phyloP scores from a whole-genome alignment of 768 basidiomycete species.

The Hygrophorus pudorinus region DNA sequence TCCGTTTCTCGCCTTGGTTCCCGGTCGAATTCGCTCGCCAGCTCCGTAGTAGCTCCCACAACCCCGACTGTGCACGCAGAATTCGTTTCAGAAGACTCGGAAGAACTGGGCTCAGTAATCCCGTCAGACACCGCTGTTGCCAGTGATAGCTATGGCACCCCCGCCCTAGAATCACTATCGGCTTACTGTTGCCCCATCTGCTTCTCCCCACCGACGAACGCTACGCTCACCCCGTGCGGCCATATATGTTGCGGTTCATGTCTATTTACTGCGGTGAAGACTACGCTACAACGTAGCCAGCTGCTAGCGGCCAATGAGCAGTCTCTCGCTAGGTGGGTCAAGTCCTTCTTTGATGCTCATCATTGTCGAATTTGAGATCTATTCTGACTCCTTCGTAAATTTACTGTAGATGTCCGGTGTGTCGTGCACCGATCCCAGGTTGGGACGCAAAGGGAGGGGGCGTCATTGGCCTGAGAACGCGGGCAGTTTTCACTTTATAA shows the following conservation, averaged over 20 bases:
- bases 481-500: conserved; percentile 32
- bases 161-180: conserved; percentile 26
- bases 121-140: no score
- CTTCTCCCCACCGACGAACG: conserved; percentile 64
- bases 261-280: conserved; percentile 63
- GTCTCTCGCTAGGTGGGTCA: no score
- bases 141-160: no score
- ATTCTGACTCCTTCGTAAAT: no score
- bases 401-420: conserved; percentile 51
- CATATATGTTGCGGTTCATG: conserved; percentile 73
- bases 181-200: conserved; percentile 76
- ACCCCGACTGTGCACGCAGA: no score
- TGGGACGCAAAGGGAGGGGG: conserved; percentile 69
- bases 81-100: no score
- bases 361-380: no score
- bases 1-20: no score
- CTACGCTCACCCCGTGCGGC: conserved; percentile 72
- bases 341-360: no score
- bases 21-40: no score
- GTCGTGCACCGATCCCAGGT: conserved; percentile 51
- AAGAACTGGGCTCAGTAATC: no score
- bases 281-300: conserved; percentile 40
- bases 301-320: conserved; percentile 18
- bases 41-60: no score
- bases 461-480: conserved; percentile 49